Percentiles rank a stretch among this genome's conserved stretches.
These are phyloP conservation scores for Penicillium sp. DNA, from an alignment of 2,329 filamentous ascomycete genomes.

Conservation along the genomic window DNA sequence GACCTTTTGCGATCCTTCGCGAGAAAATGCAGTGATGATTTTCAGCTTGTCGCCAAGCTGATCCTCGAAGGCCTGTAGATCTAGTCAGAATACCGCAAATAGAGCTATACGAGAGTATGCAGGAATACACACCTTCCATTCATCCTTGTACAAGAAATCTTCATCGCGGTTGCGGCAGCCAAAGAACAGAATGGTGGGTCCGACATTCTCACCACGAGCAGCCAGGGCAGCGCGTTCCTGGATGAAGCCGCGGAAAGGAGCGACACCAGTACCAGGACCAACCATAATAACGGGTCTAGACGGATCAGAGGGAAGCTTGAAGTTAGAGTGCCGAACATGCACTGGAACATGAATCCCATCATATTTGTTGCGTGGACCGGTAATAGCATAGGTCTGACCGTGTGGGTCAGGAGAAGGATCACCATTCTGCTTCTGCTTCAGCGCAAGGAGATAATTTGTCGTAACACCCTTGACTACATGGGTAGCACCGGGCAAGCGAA, in stretches of 20 bases:
- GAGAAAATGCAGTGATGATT: slow-evolving; percentile 93
- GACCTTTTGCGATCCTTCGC: slow-evolving; percentile 83
- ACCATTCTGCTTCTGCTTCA: slow-evolving; percentile 96
- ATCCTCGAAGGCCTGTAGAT: slow-evolving; percentile 74
- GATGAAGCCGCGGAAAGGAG: slow-evolving; percentile 92
- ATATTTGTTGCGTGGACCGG: slow-evolving; percentile 93
- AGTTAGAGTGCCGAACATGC: slow-evolving; percentile 97
- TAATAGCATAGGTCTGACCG: slow-evolving; percentile 83
- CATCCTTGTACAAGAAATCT: slow-evolving; percentile 88
- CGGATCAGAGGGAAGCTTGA: slow-evolving; percentile 96
- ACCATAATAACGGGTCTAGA: slow-evolving; percentile 95
- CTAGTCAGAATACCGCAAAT: slow-evolving; percentile 28
- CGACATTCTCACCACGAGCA: slow-evolving; percentile 78
- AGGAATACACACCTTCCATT: slow-evolving; percentile 78
- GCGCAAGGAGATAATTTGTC: slow-evolving; percentile 92
- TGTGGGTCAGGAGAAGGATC: slow-evolving; percentile 80
- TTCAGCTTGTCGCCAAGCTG: slow-evolving; percentile 86
- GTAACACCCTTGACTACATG: slow-evolving; percentile 90
- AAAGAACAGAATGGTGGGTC: slow-evolving; percentile 90
- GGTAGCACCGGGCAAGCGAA: slow-evolving; percentile 74
- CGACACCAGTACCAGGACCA: slow-evolving; percentile 93
- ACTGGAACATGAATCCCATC: slow-evolving; percentile 94
- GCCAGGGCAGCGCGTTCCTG: slow-evolving; percentile 89
- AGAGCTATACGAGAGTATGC: not conserved
- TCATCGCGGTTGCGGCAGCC: slow-evolving; percentile 87